phyloP scores from a whole-genome alignment of 2,329 filamentous ascomycete genomes.

The Pseudogymnoascus sp. region DNA sequence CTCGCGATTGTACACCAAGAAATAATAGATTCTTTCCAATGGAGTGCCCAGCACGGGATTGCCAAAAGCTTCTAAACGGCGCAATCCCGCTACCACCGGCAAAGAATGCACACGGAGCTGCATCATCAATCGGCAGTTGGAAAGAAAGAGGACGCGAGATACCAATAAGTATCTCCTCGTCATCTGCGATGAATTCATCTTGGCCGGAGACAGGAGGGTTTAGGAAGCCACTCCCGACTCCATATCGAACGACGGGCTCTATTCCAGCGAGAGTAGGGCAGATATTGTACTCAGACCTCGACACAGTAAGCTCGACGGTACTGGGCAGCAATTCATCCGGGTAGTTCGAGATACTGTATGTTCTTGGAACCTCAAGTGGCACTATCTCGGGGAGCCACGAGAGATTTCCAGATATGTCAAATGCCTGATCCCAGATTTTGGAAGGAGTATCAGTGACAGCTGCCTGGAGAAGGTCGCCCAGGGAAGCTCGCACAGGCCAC shows the following conservation, averaged over 20 bases:
- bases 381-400: conserved; percentile 39
- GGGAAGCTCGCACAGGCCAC: conserved; percentile 43
- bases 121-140: conserved; percentile 42
- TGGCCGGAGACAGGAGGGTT: conserved; percentile 37
- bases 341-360: conserved; percentile 45
- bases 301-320: conserved; percentile 44
- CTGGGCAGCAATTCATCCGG: conserved; percentile 42
- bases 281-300: conserved; percentile 43
- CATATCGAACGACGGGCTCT: conserved; percentile 28
- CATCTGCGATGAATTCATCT: conserved; percentile 33
- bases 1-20: conserved; percentile 44
- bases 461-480: conserved; percentile 43
- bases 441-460: conserved; percentile 40
- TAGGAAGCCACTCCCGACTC: conserved; percentile 47
- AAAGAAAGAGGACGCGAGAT: conserved; percentile 44
- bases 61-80: conserved; percentile 47
- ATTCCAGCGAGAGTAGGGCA: conserved; percentile 28
- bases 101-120: conserved; percentile 44
- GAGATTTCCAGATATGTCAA: conserved; percentile 36
- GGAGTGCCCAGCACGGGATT: conserved; percentile 35
- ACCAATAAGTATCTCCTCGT: conserved; percentile 44
- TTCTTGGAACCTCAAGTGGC: conserved; percentile 42
- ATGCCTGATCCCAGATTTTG: conserved; percentile 44
- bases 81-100: conserved; percentile 47
- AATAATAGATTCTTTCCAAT: conserved; percentile 42